phyloP scores from a whole-genome alignment of 495 filamentous ascomycete genomes.

The Penicillium verhagenii region DNA sequence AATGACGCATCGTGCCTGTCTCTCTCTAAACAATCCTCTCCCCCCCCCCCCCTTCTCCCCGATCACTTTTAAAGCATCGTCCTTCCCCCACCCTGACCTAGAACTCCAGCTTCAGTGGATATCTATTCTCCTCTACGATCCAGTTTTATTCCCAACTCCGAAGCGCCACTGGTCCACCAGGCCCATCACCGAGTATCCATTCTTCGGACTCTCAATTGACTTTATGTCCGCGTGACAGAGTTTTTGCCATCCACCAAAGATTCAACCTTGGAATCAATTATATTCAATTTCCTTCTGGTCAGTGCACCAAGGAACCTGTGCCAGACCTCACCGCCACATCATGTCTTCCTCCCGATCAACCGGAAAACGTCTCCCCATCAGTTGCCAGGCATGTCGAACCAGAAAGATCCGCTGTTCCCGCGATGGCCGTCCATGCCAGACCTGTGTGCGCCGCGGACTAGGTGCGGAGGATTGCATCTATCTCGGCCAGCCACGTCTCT shows the following conservation, averaged over 20 bases:
- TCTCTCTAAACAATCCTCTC: too few relatives aligned
- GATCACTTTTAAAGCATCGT: constrained; percentile 9
- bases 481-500: constrained; percentile 39
- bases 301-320: too few relatives aligned
- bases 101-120: constrained; percentile 1
- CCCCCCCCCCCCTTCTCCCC: neutral
- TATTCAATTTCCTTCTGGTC: neutral
- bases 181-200: constrained; percentile 4
- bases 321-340: neutral
- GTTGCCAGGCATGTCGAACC: constrained; percentile 42
- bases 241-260: neutral
- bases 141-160: constrained; percentile 3
- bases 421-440: constrained; percentile 42
- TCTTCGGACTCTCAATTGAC: neutral
- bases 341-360: constrained; percentile 32
- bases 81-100: neutral
- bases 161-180: constrained; percentile 11
- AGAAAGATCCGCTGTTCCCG: constrained; percentile 44
- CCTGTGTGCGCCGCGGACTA: constrained; percentile 39
- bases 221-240: constrained; percentile 3
- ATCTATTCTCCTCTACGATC: constrained; percentile 1
- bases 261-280: neutral
- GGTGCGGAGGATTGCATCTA: constrained; percentile 45
- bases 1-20: constrained; percentile 11
- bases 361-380: constrained; percentile 42